Conservation (phyloP, 768 basidiomycete species). For the Mycena crocata region DNA sequence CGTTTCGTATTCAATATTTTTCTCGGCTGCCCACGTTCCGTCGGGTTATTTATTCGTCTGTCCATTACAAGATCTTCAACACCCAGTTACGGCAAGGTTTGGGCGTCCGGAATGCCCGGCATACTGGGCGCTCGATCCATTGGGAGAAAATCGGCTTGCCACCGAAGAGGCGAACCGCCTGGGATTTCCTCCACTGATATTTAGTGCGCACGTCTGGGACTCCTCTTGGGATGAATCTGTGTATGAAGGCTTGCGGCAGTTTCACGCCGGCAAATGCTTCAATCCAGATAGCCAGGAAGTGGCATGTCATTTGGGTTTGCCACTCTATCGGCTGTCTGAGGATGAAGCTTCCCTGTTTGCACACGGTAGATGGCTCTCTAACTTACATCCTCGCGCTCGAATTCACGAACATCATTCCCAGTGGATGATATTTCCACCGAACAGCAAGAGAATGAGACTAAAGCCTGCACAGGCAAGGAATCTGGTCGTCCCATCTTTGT, state of each 20-base stretch:
- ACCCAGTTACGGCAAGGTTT: not conserved
- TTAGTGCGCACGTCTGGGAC: not conserved
- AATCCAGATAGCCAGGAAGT: not conserved
- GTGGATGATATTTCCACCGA: too few species aligned
- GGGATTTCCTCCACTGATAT: not conserved
- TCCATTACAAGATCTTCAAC: not conserved
- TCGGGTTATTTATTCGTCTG: not conserved
- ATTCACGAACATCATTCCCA: too few species aligned
- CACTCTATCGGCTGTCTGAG: not conserved
- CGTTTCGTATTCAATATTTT: not conserved
- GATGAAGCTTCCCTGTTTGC: not conserved
- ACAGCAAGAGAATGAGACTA: too few species aligned
- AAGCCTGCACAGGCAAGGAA: too few species aligned
- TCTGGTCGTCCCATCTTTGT: too few species aligned
- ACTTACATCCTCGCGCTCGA: too few species aligned
- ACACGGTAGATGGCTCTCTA: too few species aligned
- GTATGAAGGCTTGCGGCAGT: not conserved
- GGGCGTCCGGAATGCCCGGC: not conserved
- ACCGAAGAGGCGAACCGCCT: not conserved
- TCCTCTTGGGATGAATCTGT: not conserved
- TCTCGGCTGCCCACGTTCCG: not conserved
- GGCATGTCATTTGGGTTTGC: not conserved
- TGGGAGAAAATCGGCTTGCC: not conserved
- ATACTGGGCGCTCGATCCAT: slow-evolving; percentile 4
- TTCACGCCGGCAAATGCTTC: not conserved